Base-by-base conservation (phyloP, 495 filamentous ascomycete genomes). In the Aspergillus sclerotiicarbonarius region DNA sequence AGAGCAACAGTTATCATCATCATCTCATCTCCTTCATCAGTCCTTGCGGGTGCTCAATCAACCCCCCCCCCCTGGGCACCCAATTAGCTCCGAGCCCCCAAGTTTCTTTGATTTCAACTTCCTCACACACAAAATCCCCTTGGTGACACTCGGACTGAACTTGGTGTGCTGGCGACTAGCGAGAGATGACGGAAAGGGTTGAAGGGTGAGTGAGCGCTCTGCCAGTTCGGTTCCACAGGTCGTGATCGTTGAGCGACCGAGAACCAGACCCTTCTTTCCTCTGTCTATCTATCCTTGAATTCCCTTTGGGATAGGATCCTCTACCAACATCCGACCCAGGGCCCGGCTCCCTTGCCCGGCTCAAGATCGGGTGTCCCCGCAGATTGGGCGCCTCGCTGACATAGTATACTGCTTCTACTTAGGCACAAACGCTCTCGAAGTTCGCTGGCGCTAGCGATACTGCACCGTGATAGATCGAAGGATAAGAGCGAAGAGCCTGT, bases 401-500 rank as follows among this genome's bases (percentile, higher is more conserved):
- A 33, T 50, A 39, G 30, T 33, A 70, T 68, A 25, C 39, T 50
- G 18, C 2, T n/a, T 32, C 60, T 55, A 37, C 55, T 19, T 63
- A 82, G 79, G 57, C 81, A 82, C 62, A 83, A 80, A 67, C 80
- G 80, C 61, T 82, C 81, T 39, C 80, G 74, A 58, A 81, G 80
- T 62, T 68, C 74, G 30, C 60, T 82, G 60, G 80, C 81, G 52
- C 76, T 78, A 54, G 74, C 82, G 49, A 66, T 84, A 30, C 68
- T 84, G 19, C 73, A 76, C 62, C 78, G 81, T 49, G 82, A 81
- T 41, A 79, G 75, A 60, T 75, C 75, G 15, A 80, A 76, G 30
- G 69, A 73, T 10, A 67, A 61, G 21, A 57, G 64, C 29, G 62
- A 70, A 16, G 71, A 73, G 29, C 65, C 68, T 20, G 48, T 46